Evolutionary conservation across 2,329 filamentous ascomycete species (phyloP), one percentile per base, ranked within the genome.

Genomic region (Chaetomiaceae sp.): DNA sequence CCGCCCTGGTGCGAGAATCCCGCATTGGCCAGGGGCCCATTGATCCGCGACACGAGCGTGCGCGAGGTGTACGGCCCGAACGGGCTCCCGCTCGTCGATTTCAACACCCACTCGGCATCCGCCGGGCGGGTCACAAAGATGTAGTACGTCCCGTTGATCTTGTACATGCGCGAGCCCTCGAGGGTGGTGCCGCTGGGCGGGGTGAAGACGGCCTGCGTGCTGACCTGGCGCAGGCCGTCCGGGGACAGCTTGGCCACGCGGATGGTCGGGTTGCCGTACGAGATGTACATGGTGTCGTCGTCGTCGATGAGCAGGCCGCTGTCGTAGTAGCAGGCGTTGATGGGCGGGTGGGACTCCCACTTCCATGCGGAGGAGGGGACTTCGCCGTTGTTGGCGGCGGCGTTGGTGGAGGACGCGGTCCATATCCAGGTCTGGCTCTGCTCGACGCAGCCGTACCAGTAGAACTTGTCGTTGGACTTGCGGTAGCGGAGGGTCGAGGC

Each of bases 381-480:
- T 63, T 70, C 1, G 65, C 68, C 39, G 61, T 57, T 38, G 71
- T 67, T 11, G 57, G 69, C 75, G 77, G 79, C 0, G 73, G 74
- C 0, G 74, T 75, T 1, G 67, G 66, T 4, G 69, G 68, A 8
- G 3, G 66, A 47, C 0, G 79, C 71, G 0, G 79, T 81, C 59
- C 76, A 84, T 34, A 84, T 67, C 61, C 79, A 81, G 0, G 79
- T 80, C 11, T 72, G 70, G 34, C 70, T 66, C 47, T 20, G 23
- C 6, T 79, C 72, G 48, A 80, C 69, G 59, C 80, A 83, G 1
- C 80, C 81, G 15, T 80, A 72, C 80, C 80, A 83, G 67, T 82
- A 81, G 64, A 74, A 84, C 1, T 68, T 66, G 1, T 72, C 69
- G 31, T 72, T 76, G 34, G 72, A 76, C 42, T 71, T 58, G 12